Evolutionary conservation across 2,329 filamentous ascomycete genomes (phyloP).

Genomic region (Coniochaeta pulveracea): DNA sequence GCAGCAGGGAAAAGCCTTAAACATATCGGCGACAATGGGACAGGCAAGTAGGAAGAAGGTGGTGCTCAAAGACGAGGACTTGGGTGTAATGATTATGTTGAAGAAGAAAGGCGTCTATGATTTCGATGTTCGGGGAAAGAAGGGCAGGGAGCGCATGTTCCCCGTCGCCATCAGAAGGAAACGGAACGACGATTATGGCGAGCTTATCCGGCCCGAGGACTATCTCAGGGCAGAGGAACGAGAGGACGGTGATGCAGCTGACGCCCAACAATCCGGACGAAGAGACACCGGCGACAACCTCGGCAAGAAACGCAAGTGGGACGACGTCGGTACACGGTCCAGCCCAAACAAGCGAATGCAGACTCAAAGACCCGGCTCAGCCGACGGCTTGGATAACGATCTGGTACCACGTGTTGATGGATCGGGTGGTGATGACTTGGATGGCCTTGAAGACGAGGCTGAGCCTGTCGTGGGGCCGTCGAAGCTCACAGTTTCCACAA

Average conservation of each 20-base stretch:
- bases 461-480: slow-evolving; percentile 53
- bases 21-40: slow-evolving; percentile 74
- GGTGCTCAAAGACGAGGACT: slow-evolving; percentile 75
- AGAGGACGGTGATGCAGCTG: slow-evolving; percentile 58
- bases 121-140: slow-evolving; percentile 84
- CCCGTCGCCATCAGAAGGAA: slow-evolving; percentile 72
- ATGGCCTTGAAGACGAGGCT: slow-evolving; percentile 44
- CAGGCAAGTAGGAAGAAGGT: slow-evolving; percentile 79
- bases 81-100: slow-evolving; percentile 83
- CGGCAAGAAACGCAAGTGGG: slow-evolving; percentile 92
- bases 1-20: slow-evolving; percentile 84
- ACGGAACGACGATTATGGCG: slow-evolving; percentile 83
- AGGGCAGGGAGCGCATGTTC: slow-evolving; percentile 85
- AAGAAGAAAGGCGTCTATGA: slow-evolving; percentile 87
- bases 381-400: slow-evolving; percentile 32
- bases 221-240: slow-evolving; percentile 88
- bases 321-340: slow-evolving; percentile 46
- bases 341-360: slow-evolving; percentile 51
- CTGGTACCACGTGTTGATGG: slow-evolving; percentile 20
- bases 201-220: slow-evolving; percentile 86
- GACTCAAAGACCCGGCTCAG: slow-evolving; percentile 23
- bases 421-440: slow-evolving; percentile 41
- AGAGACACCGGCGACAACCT: slow-evolving; percentile 49
- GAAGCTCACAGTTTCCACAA: slow-evolving; percentile 57
- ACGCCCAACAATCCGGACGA: slow-evolving; percentile 39